phyloP scores from a whole-genome alignment of 257 asterid species.

The Gentiana dahurica region DNA sequence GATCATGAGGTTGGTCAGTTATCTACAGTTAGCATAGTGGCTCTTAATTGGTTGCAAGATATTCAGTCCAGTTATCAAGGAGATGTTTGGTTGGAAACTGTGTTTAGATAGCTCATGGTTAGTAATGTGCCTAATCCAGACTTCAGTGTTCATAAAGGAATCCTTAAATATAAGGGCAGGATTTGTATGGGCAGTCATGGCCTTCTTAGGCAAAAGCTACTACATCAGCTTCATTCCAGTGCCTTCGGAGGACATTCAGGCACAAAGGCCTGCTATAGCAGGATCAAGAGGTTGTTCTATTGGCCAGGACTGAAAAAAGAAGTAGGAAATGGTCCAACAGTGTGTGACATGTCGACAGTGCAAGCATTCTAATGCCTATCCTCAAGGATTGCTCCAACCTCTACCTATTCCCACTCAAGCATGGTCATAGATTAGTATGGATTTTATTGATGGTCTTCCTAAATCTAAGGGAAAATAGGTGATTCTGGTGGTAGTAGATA shows the following conservation, averaged over 20 bases:
- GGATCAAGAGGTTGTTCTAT: no score
- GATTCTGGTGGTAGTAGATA: not conserved
- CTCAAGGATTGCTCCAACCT: not conserved
- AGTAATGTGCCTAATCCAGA: not conserved
- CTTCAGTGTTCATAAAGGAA: no score
- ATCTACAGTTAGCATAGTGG: not conserved
- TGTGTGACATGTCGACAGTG: not conserved
- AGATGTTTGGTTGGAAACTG: not conserved
- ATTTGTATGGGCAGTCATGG: not conserved
- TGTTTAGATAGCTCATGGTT: not conserved
- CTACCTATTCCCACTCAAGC: not conserved
- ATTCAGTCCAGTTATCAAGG: not conserved
- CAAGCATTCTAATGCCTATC: not conserved
- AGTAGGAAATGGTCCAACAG: not conserved
- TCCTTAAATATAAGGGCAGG: not conserved
- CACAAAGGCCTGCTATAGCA: no score
- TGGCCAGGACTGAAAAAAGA: no score
- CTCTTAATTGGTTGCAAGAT: not conserved
- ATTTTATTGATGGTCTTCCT: conserved; percentile 5
- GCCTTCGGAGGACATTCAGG: not conserved
- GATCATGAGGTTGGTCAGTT: not conserved
- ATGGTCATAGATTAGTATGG: no score
- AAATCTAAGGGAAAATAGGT: not conserved
- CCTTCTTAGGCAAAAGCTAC: no score
- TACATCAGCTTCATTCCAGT: not conserved